These are phyloP conservation scores for Phyllostachys edulis DNA, from an alignment of 176 grass and related monocot species.

Conservation along the genomic window DNA sequence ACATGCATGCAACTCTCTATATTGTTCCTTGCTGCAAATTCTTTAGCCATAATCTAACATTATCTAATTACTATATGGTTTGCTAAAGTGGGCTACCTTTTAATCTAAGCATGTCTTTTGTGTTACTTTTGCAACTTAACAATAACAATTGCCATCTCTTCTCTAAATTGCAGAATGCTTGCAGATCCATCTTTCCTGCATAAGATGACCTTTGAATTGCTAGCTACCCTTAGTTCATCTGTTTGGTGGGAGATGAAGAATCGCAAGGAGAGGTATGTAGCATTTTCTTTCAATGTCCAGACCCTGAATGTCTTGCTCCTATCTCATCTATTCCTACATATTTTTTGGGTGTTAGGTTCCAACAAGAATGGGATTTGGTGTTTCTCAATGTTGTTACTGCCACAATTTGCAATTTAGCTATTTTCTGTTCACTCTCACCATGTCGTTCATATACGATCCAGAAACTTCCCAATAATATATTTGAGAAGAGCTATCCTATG, in stretches of 20 bases:
- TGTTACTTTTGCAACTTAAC: neutral
- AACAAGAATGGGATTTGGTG: conserved; percentile 76
- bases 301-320: neutral
- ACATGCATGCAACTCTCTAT: neutral
- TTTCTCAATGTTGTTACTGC: conserved; percentile 60
- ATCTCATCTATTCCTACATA: conserved; percentile 8
- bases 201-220: conserved; percentile 61
- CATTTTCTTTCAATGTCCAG: neutral
- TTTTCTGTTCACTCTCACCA: conserved; percentile 67
- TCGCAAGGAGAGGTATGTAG: conserved; percentile 60
- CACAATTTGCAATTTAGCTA: conserved; percentile 58
- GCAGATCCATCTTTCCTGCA: conserved; percentile 74
- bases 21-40: neutral
- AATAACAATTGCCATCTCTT: neutral
- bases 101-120: neutral
- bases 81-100: neutral
- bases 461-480: conserved; percentile 76
- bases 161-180: conserved; percentile 60
- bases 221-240: conserved; percentile 42
- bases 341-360: conserved; percentile 51
- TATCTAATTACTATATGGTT: neutral
- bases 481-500: conserved; percentile 67
- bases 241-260: conserved; percentile 63
- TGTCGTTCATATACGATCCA: conserved; percentile 76
- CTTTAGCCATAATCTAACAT: neutral